Base-by-base conservation (phyloP, 2,329 filamentous ascomycete genomes). In the Aspergillus eucalypticola region DNA sequence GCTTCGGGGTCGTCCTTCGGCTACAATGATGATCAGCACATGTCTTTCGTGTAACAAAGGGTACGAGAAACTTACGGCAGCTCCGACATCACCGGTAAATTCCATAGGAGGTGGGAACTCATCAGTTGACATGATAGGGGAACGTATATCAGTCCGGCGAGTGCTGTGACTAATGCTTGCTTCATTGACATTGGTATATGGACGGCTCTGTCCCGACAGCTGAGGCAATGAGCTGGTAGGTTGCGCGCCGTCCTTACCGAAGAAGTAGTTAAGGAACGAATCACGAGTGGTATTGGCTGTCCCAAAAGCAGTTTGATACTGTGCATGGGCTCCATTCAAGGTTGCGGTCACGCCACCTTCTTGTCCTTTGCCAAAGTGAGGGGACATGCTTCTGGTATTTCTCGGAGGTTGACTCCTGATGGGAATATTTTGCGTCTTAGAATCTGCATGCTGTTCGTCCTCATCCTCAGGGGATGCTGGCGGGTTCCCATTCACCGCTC, bases 211-310 rank as follows among this genome's bases (percentile, higher is more conserved):
- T 11, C 76, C 78, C 35, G 75, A 62, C 38, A 67, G 76, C 64
- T 77, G 80, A 66, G 76, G 73, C 29, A 76, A 75, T 63, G 76
- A 75, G 60, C 75, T 78, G 49, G 81, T 71, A 61, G 80, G 71
- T 60, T 82, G 79, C 32, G 82, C 77, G 41, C 85, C 82, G 50
- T 99, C 95, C 74, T 99, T 98, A 69, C 95, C 93, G 71, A 99
- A 99, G 79, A 99, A 99, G 78, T 99, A 99, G 78, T 94, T 98
- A 63, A 99, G 78, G 82, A 99, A 99, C 0, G 92, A 96, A 78
- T 99, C 95, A 63, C 89, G 86, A 42, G 91, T 86, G 61, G 81
- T 85, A 59, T 88, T 88, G 53, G 84, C 75, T 4, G 81, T 81
- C 64, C 86, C 86, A 64, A 90, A 84, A 56, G 84, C 83, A 27